Base-by-base conservation (phyloP, 2,329 filamentous ascomycete genomes). In the Claviceps paspali region DNA sequence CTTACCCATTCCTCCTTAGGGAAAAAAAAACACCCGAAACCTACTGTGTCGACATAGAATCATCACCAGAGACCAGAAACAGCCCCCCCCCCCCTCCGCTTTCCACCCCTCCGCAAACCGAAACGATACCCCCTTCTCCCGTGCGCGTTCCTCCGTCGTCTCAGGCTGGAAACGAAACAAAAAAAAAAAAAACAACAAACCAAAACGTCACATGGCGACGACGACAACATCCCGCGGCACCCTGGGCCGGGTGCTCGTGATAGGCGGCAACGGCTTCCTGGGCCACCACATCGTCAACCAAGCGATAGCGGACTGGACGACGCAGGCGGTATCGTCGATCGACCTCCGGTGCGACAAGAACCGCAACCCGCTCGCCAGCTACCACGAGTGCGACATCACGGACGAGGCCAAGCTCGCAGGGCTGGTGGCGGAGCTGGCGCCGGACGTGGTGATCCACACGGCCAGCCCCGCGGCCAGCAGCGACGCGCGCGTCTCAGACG, bases 371-470 rank as follows among this genome's bases (percentile, higher is more conserved):
- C 63, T 61, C 39, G 63, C 66, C 33, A 59, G 65, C 36, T 91
- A 91, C 63, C 70, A 74, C 55, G 76, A 85, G 48, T 81, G 76
- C 54, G 82, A 88, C 59, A 85, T 91, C 54, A 86, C 82, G 38
- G 75, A 82, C 44, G 52, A 62, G 14, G 64, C 66, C 38, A 67
- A 67, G 43, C 67, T 91, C 44, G 55, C 70, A 29, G 63, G 67
- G 27, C 61, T 84, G 31, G 76, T 96, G 49, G 57, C 67, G 23
- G 64, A 74, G 44, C 67, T 77, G 38, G 72, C 70, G 49, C 87
- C 88, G 15, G 77, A 86, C 52, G 73, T 92, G 11, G 84, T 98
- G 36, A 79, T 96, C 51, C 88, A 98, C 60, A 93, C 87, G 2
- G 91, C 88, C 15, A 83, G 79, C 24, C 82, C 83, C 28, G 59